A percentile compares a stretch with the other conserved stretches of the same genome.
Conservation (phyloP, 768 basidiomycete species). For the Polyporus arcularius region DNA sequence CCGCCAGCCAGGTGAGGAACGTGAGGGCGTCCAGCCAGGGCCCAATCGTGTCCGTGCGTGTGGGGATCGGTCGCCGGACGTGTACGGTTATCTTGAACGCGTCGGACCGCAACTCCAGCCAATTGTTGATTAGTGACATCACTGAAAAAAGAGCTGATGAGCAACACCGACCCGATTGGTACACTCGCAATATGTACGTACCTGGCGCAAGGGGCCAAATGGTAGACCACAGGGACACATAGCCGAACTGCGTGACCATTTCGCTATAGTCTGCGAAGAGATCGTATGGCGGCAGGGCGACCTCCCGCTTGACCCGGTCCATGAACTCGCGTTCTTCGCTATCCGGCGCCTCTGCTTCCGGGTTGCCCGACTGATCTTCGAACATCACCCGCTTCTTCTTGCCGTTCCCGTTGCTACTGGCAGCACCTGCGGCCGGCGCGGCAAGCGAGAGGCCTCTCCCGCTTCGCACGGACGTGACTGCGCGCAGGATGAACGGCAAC, state of each 20-base stretch:
- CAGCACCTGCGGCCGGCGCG: conserved; percentile 19
- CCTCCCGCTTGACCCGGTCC: conserved; percentile 75
- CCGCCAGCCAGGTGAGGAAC: conserved; percentile 87
- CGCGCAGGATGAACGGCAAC: conserved; percentile 75
- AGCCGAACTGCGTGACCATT: conserved; percentile 96
- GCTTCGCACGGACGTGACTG: conserved; percentile 49
- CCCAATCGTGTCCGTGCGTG: conserved; percentile 89
- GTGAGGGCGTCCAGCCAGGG: conserved; percentile 91
- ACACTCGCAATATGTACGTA: conserved; percentile 30
- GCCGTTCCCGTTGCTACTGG: conserved; percentile 20
- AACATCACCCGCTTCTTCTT: conserved; percentile 73
- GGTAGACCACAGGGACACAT: conserved; percentile 88
- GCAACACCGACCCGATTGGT: neutral
- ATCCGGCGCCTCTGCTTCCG: conserved; percentile 27
- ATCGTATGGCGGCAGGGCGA: conserved; percentile 77
- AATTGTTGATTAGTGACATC: conserved; percentile 90
- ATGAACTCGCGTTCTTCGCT: conserved; percentile 79
- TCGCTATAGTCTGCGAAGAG: conserved; percentile 90
- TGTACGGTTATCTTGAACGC: conserved; percentile 94
- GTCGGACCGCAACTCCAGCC: conserved; percentile 88
- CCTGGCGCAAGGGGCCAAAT: conserved; percentile 92
- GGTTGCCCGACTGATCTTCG: conserved; percentile 56
- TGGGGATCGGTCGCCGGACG: conserved; percentile 79
- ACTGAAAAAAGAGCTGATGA: neutral
- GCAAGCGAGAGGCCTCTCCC: conserved; percentile 37